Evolutionary conservation across 2,329 filamentous ascomycete genomes (phyloP).

Genomic region (Thelonectria olida): DNA sequence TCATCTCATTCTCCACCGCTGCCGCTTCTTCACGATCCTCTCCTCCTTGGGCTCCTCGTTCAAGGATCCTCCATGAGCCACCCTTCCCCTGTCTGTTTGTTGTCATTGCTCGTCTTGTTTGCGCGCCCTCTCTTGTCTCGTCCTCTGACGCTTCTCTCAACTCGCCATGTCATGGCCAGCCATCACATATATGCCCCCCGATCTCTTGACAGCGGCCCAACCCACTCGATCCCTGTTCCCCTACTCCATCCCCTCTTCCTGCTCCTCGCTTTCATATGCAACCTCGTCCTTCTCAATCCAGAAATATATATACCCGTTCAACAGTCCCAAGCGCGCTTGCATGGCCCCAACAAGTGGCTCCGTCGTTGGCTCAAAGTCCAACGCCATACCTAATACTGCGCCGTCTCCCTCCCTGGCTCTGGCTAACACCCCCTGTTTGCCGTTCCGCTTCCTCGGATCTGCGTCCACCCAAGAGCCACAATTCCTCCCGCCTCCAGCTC

Average conservation of each 20-base stretch:
- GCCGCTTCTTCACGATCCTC: conserved; percentile 9
- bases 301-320: conserved; percentile 17
- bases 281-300: conserved; percentile 11
- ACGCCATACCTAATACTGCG: conserved; percentile 10
- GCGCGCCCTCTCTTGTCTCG: conserved; percentile 18
- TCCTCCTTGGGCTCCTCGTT: background rate
- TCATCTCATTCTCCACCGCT: conserved; percentile 21
- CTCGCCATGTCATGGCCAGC: conserved; percentile 8
- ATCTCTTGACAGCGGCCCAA: conserved; percentile 18
- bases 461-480: conserved; percentile 26
- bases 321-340: conserved; percentile 7
- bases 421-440: conserved; percentile 8
- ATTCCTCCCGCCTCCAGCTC: conserved; percentile 31
- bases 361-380: conserved; percentile 5
- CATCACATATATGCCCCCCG: conserved; percentile 6
- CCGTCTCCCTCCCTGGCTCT: conserved; percentile 25
- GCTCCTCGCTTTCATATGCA: conserved; percentile 8
- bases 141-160: conserved; percentile 18
- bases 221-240: conserved; percentile 17
- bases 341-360: conserved; percentile 16
- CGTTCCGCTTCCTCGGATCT: conserved; percentile 26
- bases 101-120: conserved; percentile 15
- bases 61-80: conserved; percentile 14
- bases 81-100: conserved; percentile 20
- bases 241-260: conserved; percentile 5